A percentile compares a stretch with the other conserved stretches of the same genome.
phyloP scores from a whole-genome alignment of 1,284 basidiomycete genomes.

The Exsudoporus floridanus region DNA sequence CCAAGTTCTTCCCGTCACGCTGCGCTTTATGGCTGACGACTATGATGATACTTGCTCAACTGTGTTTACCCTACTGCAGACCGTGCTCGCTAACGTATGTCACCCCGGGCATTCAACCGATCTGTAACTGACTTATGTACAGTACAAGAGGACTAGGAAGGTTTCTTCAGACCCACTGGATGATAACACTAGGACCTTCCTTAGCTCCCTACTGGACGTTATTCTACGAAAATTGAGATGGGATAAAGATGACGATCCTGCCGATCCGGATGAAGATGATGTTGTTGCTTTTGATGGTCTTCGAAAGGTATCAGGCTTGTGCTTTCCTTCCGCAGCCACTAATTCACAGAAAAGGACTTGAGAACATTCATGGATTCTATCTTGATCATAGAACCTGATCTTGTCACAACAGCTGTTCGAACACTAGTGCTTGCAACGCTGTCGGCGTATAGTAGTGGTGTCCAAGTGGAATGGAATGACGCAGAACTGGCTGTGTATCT shows the following conservation, averaged over 20 bases:
- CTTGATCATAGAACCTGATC: conserved; percentile 75
- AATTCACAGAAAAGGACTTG: conserved; percentile 58
- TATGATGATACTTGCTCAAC: conserved; percentile 86
- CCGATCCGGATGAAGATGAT: conserved; percentile 89
- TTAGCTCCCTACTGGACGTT: conserved; percentile 77
- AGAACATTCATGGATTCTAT: conserved; percentile 82
- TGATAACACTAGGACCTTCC: conserved; percentile 75
- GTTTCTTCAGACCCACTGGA: conserved; percentile 65
- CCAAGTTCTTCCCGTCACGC: conserved; percentile 76
- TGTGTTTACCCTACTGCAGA: conserved; percentile 78
- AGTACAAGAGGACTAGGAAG: conserved; percentile 83
- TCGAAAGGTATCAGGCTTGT: conserved; percentile 61
- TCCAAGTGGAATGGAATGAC: conserved; percentile 84
- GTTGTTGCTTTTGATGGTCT: conserved; percentile 81
- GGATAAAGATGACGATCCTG: conserved; percentile 80
- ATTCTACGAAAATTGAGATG: conserved; percentile 90
- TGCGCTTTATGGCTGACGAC: conserved; percentile 88
- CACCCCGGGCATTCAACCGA: not conserved
- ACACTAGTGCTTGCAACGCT: conserved; percentile 75
- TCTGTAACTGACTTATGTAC: conserved; percentile 9
- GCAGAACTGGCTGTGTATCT: conserved; percentile 92
- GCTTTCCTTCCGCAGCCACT: conserved; percentile 4
- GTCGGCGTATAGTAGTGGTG: conserved; percentile 58
- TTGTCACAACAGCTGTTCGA: conserved; percentile 73
- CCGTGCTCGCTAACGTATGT: conserved; percentile 73